phyloP scores from a whole-genome alignment of 108 stramenopile species.

The Nitzschia sp. region DNA sequence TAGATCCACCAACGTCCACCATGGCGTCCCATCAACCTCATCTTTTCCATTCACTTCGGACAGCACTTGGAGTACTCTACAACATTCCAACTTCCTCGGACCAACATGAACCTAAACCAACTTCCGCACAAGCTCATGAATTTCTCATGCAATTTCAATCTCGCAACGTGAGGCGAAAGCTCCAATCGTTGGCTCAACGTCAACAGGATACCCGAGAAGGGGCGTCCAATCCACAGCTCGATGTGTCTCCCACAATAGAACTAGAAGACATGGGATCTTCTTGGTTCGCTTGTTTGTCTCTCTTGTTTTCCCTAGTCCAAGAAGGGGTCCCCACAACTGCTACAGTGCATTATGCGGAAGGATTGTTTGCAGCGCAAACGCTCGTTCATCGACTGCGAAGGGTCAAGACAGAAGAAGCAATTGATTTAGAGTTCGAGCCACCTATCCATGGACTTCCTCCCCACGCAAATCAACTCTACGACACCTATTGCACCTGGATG shows the following conservation, averaged over 20 bases:
- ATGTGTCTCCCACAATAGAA: constrained; percentile 1
- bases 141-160: constrained; percentile 63
- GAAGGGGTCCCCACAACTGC: background rate
- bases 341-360: constrained; percentile 41
- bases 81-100: constrained; percentile 9
- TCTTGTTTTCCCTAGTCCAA: constrained; percentile 22
- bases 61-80: constrained; percentile 62
- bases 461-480: constrained; percentile 26
- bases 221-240: background rate
- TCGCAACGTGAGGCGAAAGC: constrained; percentile 59
- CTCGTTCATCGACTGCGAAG: constrained; percentile 54
- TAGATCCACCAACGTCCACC: background rate
- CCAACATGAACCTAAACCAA: constrained; percentile 9
- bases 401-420: constrained; percentile 46
- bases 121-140: constrained; percentile 57
- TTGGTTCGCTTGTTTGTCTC: constrained; percentile 52
- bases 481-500: constrained; percentile 18
- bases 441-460: constrained; percentile 27
- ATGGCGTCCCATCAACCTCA: constrained; percentile 21
- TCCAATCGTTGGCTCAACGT: constrained; percentile 32
- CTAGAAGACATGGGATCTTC: constrained; percentile 41
- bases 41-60: constrained; percentile 48
- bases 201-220: constrained; percentile 12
- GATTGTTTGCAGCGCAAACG: constrained; percentile 66
- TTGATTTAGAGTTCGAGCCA: constrained; percentile 62